Evolutionary conservation across 1,284 basidiomycete species (phyloP).

Genomic region (Moniliophthora roreri): DNA sequence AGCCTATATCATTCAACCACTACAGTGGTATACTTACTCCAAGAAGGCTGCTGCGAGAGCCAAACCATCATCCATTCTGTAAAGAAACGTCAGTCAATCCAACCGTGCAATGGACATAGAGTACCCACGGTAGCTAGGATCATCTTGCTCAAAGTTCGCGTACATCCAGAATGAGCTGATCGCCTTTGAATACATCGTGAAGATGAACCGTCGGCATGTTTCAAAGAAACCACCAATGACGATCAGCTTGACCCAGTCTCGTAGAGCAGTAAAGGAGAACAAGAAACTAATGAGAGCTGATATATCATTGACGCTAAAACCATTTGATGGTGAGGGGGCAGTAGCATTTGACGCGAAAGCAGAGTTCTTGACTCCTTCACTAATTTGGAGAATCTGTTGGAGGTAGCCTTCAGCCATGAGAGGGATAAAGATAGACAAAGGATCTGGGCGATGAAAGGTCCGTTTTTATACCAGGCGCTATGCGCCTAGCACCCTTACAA

Average conservation of each 20-base stretch:
- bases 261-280: constrained; percentile 49
- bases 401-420: neutral
- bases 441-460: no score
- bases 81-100: constrained; percentile 5
- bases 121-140: constrained; percentile 54
- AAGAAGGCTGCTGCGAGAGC: constrained; percentile 54
- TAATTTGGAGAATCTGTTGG: neutral
- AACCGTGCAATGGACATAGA: neutral
- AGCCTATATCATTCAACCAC: constrained; percentile 3
- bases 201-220: constrained; percentile 45
- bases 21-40: constrained; percentile 29
- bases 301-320: constrained; percentile 15
- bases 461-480: no score
- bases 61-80: constrained; percentile 64
- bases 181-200: constrained; percentile 41
- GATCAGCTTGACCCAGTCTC: constrained; percentile 66
- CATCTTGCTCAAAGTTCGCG: constrained; percentile 57
- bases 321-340: neutral
- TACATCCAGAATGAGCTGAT: constrained; percentile 62
- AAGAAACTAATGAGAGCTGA: constrained; percentile 38
- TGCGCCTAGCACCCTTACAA: no score
- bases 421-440: no score
- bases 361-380: neutral
- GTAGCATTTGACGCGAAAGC: neutral
- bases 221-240: constrained; percentile 63